Conservation (phyloP, 345 rosid species). For the Salix dunnii region DNA sequence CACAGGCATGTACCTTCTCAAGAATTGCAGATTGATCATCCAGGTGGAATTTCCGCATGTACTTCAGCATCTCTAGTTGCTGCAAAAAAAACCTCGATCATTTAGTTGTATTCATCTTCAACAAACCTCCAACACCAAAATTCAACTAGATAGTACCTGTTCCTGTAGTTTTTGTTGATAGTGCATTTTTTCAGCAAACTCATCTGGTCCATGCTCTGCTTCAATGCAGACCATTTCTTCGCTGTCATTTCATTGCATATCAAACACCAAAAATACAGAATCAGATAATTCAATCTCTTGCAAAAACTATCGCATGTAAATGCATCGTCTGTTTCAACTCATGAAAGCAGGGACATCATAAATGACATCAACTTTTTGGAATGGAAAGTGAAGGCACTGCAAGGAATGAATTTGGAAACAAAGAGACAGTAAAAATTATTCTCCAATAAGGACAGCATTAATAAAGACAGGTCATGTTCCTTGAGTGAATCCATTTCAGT, state of each 20-base stretch:
- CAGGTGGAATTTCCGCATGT: constrained; percentile 64
- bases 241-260: constrained; percentile 27
- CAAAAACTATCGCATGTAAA: not conserved
- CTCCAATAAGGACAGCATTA: too few relatives aligned
- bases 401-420: too few relatives aligned
- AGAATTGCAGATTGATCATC: constrained; percentile 72
- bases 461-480: not conserved
- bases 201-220: constrained; percentile 72
- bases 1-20: constrained; percentile 46
- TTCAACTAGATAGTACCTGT: constrained; percentile 32
- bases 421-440: too few relatives aligned
- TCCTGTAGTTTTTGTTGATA: constrained; percentile 54
- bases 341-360: not conserved
- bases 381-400: too few relatives aligned
- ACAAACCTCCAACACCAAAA: not conserved
- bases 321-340: not conserved
- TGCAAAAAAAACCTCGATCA: constrained; percentile 17
- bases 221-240: constrained; percentile 80
- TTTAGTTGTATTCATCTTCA: not conserved
- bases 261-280: not conserved
- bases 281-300: not conserved
- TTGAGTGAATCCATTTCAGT: not conserved
- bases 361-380: not conserved
- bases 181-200: constrained; percentile 50
- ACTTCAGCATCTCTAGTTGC: constrained; percentile 84